Base-by-base conservation (phyloP, 2,329 filamentous ascomycete species). In the Cryphonectria naterciae region DNA sequence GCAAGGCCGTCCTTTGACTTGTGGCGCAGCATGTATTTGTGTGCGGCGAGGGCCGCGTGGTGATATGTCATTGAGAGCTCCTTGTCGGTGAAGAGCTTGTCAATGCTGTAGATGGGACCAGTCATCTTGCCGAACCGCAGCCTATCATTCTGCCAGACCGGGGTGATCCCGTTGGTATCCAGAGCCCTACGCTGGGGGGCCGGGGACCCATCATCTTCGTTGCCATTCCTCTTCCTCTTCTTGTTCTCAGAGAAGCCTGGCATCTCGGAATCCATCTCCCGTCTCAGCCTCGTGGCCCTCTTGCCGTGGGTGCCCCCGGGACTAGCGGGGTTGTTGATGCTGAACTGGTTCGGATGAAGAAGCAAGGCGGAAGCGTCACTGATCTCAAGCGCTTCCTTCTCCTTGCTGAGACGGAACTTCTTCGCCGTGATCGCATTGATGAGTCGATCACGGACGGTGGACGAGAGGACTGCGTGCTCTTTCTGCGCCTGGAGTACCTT, bases 81-180 rank as follows among this genome's bases (percentile, higher is more conserved):
- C 79, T 90, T 91, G 75, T 92, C 90, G 0, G 89, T 92, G 66
- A 92, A 92, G 52, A 92, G 85, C 81, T 91, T 91, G 75, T 92
- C 89, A 71, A 92, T 87, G 77, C 87, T 91, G 78, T 90, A 91
- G 1, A 89, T 80, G 0, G 88, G 85, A 11, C 87, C 89, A 28
- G 87, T 85, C 75, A 89, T 85, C 77, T 87, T 87, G 70, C 86
- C 81, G 70, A 82, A 81, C 74, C 85, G 83, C 67, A 88, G 81
- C 76, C 88, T 86, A 74, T 91, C 89, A 66, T 84, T 87, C 76
- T 88, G 87, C 88, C 89, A 91, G 35, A 91, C 81, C 8, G 88
- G 84, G 1, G 89, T 91, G 41, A 85, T 89, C 75, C 83, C 86
- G 69, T 85, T 85, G 61, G 85, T 82, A 64, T 91, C 89, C 46